Evolutionary conservation across 208 protist species (phyloP), one percentile per base, ranked within the genome.

Genomic region (Leishmania guyanensis): DNA sequence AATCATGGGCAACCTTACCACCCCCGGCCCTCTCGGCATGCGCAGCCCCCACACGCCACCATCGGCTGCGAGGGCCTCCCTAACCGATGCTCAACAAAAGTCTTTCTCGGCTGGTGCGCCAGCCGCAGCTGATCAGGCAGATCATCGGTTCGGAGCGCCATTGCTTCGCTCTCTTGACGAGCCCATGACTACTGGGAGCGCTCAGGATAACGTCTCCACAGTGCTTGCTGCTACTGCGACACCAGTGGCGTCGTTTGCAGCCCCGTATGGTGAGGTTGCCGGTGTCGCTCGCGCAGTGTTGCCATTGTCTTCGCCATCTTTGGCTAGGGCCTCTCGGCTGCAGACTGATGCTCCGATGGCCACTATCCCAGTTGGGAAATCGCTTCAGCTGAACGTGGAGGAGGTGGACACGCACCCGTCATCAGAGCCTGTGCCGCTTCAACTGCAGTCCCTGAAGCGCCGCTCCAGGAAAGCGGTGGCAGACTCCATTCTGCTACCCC

Each of bases 401-500:
- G 76, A 75, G 17, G 91, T 96, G 39, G 79, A 90, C 26, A 94
- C 89, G 48, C 87, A 94, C 78, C 82, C 82, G 29, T 74, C 82
- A 0, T 83, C 60, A 12, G 91, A 89, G 51, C 87, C 89, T 48
- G 87, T 96, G 39, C 93, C 95, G 8, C 78, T 98, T 20, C 85
- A 89, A 50, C 85, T 97, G 46, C 91, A 96, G 86, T 85, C 91
- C 77, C 88, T 95, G 73, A 85, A 88, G 75, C 85, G 85, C 12
- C 91, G 86, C 68, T 84, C 77, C 16, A 82, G 86, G 43, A 88
- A 90, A 68, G 92, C 93, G 81, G 89, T 84, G 53, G 90, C 91
- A 3, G 93, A 97, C 76, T 90, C 95, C 29, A 92, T 96, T 48
- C 50, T 91, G 60, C 87, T 98, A 43, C 95, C 95, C 4, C 92